Evolutionary conservation across 2,329 filamentous ascomycete genomes (phyloP).

Genomic region (Trichoderma semiorbis): DNA sequence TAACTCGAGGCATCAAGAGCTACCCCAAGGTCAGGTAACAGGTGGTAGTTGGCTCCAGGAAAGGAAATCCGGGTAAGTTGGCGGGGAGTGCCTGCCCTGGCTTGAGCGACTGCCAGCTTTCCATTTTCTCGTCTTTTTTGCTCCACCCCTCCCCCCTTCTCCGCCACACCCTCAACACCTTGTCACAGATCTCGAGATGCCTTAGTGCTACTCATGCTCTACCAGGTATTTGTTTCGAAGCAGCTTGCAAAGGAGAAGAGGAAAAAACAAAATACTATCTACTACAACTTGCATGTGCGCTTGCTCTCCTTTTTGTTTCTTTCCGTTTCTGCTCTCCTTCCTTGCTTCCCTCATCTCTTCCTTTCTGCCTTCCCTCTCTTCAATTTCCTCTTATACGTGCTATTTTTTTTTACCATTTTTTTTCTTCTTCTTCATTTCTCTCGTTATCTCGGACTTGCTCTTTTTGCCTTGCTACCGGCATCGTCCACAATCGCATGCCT

Average conservation of each 20-base stretch:
- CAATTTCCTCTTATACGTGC: background rate
- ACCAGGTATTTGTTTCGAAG: background rate
- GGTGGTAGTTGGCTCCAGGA: background rate
- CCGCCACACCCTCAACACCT: constrained; percentile 13
- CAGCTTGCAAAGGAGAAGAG: background rate
- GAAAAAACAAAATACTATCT: background rate
- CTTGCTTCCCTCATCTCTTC: background rate
- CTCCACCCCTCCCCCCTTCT: constrained; percentile 7
- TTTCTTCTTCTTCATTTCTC: no score
- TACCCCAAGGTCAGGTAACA: background rate
- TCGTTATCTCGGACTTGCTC: no score
- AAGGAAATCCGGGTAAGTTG: background rate
- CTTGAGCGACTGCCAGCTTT: constrained; percentile 1
- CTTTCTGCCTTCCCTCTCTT: background rate
- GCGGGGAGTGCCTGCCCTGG: constrained; percentile 8
- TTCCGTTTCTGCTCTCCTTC: background rate
- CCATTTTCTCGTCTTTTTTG: background rate
- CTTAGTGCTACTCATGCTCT: background rate
- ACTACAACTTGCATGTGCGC: background rate
- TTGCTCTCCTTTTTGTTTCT: background rate
- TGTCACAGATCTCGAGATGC: constrained; percentile 8
- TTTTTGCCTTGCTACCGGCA: background rate
- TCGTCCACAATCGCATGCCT: background rate
- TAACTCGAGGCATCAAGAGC: constrained; percentile 1
- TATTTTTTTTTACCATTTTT: background rate